Conservation (phyloP, 1,284 basidiomycete genomes). For the Peniophora sp. region DNA sequence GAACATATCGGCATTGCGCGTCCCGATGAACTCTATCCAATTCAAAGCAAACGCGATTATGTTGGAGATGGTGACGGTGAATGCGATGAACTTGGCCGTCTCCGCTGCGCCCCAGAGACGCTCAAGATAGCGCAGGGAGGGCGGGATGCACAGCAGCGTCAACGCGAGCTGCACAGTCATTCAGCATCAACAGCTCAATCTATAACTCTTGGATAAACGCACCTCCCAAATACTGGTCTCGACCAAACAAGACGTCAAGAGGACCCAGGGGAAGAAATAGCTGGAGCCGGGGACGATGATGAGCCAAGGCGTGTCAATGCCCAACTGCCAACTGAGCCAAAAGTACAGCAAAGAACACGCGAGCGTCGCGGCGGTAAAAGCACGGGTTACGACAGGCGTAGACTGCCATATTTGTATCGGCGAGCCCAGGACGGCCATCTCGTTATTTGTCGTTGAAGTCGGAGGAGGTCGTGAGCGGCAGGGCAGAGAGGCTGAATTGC, state of each 20-base stretch:
- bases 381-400: constrained; percentile 74
- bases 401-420: constrained; percentile 61
- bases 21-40: constrained; percentile 70
- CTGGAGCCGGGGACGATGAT: constrained; percentile 80
- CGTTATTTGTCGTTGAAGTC: not conserved
- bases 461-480: not conserved
- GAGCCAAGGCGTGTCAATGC: constrained; percentile 61
- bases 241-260: constrained; percentile 81
- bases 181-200: not conserved
- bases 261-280: constrained; percentile 89
- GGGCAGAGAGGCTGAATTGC: not conserved
- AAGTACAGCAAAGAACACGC: constrained; percentile 57
- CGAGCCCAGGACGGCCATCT: constrained; percentile 69
- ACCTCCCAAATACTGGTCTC: constrained; percentile 85
- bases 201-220: constrained; percentile 19
- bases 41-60: constrained; percentile 80
- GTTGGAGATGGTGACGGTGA: constrained; percentile 78
- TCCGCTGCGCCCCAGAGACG: constrained; percentile 88
- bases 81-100: constrained; percentile 78
- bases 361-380: constrained; percentile 65
- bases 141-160: constrained; percentile 72
- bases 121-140: constrained; percentile 86
- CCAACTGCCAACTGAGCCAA: constrained; percentile 50
- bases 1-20: constrained; percentile 60
- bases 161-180: constrained; percentile 58